phyloP scores from a whole-genome alignment of 169 alveolate species.

The Cryptosporidium ubiquitum region DNA sequence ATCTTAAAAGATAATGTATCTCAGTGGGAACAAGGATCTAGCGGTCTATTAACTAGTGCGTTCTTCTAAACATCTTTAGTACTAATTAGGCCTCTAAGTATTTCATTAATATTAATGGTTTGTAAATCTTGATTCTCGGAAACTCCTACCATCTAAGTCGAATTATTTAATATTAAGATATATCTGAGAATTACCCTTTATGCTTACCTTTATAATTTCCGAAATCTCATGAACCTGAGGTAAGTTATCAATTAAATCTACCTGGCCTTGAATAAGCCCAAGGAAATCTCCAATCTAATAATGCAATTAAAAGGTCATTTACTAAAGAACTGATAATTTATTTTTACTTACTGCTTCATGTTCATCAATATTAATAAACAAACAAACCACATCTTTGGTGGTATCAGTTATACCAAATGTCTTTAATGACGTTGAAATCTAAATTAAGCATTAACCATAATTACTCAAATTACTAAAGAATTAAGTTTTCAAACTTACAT shows the following conservation, averaged over 20 bases:
- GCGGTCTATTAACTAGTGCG: constrained; percentile 60
- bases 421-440: constrained; percentile 42
- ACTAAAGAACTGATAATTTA: not conserved
- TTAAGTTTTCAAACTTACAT: constrained; percentile 33
- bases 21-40: constrained; percentile 67
- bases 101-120: not conserved
- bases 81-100: constrained; percentile 15
- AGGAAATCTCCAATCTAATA: constrained; percentile 6
- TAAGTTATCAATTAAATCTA: constrained; percentile 3
- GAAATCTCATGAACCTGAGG: constrained; percentile 15
- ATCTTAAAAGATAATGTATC: constrained; percentile 52
- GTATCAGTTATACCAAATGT: constrained; percentile 45
- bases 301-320: not conserved
- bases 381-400: constrained; percentile 16
- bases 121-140: not conserved
- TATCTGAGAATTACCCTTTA: not conserved
- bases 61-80: constrained; percentile 56
- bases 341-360: constrained; percentile 8
- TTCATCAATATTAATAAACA: constrained; percentile 25
- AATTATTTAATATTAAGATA: not conserved
- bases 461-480: not conserved
- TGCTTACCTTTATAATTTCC: constrained; percentile 42
- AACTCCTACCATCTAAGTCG: constrained; percentile 13
- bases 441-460: not conserved
- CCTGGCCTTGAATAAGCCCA: constrained; percentile 6